A percentile compares a stretch with the other conserved stretches of the same genome.
Conservation (phyloP, 164 flowering plant species). For the Chimonanthus salicifolius region DNA sequence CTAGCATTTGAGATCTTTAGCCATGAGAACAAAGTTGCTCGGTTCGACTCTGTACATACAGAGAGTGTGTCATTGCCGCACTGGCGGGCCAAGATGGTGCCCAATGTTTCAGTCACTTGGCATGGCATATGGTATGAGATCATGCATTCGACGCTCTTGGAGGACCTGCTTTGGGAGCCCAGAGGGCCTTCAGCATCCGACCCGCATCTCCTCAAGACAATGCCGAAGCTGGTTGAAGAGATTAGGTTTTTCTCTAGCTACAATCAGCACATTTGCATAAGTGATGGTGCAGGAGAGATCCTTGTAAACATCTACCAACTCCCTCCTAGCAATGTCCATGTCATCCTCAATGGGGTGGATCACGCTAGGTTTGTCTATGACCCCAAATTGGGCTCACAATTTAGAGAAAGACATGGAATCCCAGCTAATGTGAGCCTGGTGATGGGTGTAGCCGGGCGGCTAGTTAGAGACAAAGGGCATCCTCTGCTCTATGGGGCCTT, state of each 20-base stretch:
- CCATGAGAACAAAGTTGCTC: constrained; percentile 31
- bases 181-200: constrained; percentile 22
- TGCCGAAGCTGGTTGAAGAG: constrained; percentile 51
- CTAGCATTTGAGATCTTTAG: constrained; percentile 58
- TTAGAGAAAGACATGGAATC: constrained; percentile 30
- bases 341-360: constrained; percentile 62
- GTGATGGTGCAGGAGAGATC: constrained; percentile 73
- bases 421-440: constrained; percentile 40
- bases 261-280: constrained; percentile 74
- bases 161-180: constrained; percentile 37
- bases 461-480: constrained; percentile 67
- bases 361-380: constrained; percentile 26
- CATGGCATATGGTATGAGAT: constrained; percentile 82
- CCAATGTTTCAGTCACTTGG: constrained; percentile 77
- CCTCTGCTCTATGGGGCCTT: constrained; percentile 53
- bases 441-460: constrained; percentile 54
- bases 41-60: constrained; percentile 80
- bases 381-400: constrained; percentile 21
- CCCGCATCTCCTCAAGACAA: constrained; percentile 27
- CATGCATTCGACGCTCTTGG: constrained; percentile 60
- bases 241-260: constrained; percentile 72
- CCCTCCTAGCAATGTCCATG: constrained; percentile 46
- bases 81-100: constrained; percentile 46
- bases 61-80: constrained; percentile 89
- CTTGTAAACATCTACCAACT: constrained; percentile 42